These are phyloP conservation scores for Kodamaea sp. DNA, from an alignment of 1,139 yeast genomes.

Conservation along the genomic window DNA sequence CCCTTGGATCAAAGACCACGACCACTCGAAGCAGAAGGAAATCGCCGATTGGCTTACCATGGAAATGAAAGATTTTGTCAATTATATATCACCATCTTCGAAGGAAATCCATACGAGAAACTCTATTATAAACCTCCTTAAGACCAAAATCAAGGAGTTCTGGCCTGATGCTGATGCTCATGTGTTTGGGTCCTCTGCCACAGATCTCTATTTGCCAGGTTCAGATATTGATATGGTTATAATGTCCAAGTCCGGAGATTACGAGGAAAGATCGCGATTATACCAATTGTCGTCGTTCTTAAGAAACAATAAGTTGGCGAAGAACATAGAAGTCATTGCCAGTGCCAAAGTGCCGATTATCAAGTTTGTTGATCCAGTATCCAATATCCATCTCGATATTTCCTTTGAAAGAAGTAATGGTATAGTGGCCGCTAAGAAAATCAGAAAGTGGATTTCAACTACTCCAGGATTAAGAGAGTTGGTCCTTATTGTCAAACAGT, in stretches of 20 bases:
- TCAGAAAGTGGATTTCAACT: slow-evolving; percentile 69
- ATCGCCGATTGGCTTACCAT: slow-evolving; percentile 85
- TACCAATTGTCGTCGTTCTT: slow-evolving; percentile 76
- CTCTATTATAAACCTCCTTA: slow-evolving; percentile 60
- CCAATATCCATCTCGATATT: slow-evolving; percentile 80
- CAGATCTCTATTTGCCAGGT: slow-evolving; percentile 91
- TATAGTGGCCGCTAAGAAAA: slow-evolving; percentile 77
- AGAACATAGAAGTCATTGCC: slow-evolving; percentile 81
- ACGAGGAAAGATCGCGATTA: slow-evolving; percentile 66
- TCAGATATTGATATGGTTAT: slow-evolving; percentile 97
- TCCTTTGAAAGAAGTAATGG: slow-evolving; percentile 92
- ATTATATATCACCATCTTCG: slow-evolving; percentile 83
- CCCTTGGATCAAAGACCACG: slow-evolving; percentile 82
- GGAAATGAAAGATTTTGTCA: slow-evolving; percentile 85
- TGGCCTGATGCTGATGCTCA: slow-evolving; percentile 86
- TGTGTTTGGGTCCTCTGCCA: slow-evolving; percentile 95
- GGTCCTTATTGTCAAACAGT: slow-evolving; percentile 84
- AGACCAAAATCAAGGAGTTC: slow-evolving; percentile 52
- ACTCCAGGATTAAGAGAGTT: slow-evolving; percentile 86
- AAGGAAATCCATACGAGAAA: slow-evolving; percentile 74
- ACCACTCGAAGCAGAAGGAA: slow-evolving; percentile 71
- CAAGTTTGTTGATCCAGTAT: slow-evolving; percentile 77
- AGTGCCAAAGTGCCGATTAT: slow-evolving; percentile 95
- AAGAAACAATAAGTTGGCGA: slow-evolving; percentile 63
- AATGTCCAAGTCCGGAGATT: slow-evolving; percentile 61